A percentile compares a stretch with the other conserved stretches of the same genome.
Evolutionary conservation across 176 grass and related monocot genomes (phyloP).

Genomic region (Carex myosuroides): DNA sequence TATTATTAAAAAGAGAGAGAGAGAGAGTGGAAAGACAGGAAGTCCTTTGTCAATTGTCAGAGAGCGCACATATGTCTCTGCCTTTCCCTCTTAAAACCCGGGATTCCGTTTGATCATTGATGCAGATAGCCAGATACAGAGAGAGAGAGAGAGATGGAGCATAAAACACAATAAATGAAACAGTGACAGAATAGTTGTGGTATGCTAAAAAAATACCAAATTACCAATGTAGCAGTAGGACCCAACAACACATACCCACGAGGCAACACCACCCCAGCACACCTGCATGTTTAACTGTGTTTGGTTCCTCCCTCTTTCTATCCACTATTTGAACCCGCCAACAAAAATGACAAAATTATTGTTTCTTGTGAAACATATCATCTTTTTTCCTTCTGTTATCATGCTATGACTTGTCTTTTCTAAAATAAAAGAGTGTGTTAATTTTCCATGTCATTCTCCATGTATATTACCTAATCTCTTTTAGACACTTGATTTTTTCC

Average conservation of each 20-base stretch:
- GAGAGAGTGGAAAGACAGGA: constrained; percentile 1
- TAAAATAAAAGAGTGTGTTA: no score
- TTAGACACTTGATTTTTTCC: no score
- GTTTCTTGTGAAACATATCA: no score
- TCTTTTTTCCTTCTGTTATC: no score
- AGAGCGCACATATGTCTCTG: constrained; percentile 13
- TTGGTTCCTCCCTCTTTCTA: not conserved
- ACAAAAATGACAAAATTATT: no score
- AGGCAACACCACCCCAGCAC: constrained; percentile 12
- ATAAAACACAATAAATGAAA: not conserved
- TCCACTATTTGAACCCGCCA: no score
- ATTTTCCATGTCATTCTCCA: no score
- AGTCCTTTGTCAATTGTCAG: constrained; percentile 25
- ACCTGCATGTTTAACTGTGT: not conserved
- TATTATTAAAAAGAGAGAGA: not conserved
- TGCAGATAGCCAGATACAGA: not conserved
- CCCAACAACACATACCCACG: constrained; percentile 7
- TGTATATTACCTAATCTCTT: no score
- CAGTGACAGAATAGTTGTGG: not conserved
- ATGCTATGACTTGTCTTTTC: no score
- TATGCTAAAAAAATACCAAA: not conserved
- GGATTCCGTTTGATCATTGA: constrained; percentile 15
- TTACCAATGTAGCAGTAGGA: not conserved
- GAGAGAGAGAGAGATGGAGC: not conserved
- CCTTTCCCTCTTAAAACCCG: constrained; percentile 21